Evolutionary conservation across 176 grass and related monocot species (phyloP).

Genomic region (Elymus sibiricus): DNA sequence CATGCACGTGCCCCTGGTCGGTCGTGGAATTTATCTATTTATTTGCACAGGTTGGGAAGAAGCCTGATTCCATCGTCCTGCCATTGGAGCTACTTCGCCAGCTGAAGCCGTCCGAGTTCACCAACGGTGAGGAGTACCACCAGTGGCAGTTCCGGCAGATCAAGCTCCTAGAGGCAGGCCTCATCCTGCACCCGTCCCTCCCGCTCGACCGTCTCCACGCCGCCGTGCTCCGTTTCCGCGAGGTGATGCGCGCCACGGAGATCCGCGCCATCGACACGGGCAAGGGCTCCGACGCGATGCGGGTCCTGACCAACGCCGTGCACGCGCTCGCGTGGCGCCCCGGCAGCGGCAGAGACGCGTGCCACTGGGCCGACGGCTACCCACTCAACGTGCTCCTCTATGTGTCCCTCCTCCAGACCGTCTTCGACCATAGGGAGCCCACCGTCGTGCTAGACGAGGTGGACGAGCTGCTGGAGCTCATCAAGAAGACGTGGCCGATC

Average conservation of each 20-base stretch:
- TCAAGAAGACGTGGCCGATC: constrained; percentile 85
- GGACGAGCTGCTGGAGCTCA: constrained; percentile 85
- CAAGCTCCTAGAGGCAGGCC: constrained; percentile 77
- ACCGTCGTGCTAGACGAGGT: constrained; percentile 86
- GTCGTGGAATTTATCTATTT: background rate
- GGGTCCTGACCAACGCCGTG: constrained; percentile 52
- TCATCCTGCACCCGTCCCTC: constrained; percentile 63
- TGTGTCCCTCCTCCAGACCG: constrained; percentile 52
- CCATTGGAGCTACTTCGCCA: constrained; percentile 94
- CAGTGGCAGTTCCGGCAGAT: constrained; percentile 85
- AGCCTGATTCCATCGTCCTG: constrained; percentile 67
- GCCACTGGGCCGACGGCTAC: constrained; percentile 92
- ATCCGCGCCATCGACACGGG: constrained; percentile 69
- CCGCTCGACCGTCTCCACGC: constrained; percentile 67
- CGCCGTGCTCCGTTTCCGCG: constrained; percentile 55
- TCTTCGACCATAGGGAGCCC: constrained; percentile 69
- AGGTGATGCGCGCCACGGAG: constrained; percentile 56
- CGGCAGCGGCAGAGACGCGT: constrained; percentile 10
- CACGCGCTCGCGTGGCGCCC: constrained; percentile 68
- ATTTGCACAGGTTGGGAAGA: constrained; percentile 45
- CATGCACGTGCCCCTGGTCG: background rate
- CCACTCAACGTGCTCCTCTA: constrained; percentile 83
- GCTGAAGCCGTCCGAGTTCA: constrained; percentile 70
- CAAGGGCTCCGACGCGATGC: constrained; percentile 74
- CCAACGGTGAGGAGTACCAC: constrained; percentile 67